phyloP scores from a whole-genome alignment of 177 flowering plant genomes.

The Vitis hybrid region DNA sequence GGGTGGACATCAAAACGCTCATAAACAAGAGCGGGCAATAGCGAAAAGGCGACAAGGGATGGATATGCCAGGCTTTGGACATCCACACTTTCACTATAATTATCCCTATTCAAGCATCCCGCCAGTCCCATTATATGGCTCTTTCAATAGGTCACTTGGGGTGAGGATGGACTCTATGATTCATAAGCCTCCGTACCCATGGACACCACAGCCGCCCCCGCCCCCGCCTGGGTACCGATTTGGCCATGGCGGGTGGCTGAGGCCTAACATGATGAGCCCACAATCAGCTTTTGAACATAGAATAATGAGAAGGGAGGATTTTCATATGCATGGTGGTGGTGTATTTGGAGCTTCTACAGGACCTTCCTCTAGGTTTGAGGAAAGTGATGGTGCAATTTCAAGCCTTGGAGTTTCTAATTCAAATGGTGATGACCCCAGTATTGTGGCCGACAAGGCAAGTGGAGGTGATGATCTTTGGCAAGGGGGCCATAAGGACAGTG shows the following conservation, averaged over 20 bases:
- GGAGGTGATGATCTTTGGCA: constrained; percentile 4
- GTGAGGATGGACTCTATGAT: constrained; percentile 18
- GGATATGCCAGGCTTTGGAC: constrained; percentile 10
- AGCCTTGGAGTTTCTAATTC: too few species aligned
- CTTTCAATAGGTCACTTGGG: constrained; percentile 21
- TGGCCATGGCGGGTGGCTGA: constrained; percentile 8
- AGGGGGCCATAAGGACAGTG: constrained; percentile 2
- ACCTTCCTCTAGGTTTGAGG: constrained; percentile 11
- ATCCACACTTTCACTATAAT: constrained; percentile 1
- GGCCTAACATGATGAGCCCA: neutral
- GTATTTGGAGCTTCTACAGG: neutral
- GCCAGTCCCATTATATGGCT: constrained; percentile 14
- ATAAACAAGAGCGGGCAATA: constrained; percentile 26
- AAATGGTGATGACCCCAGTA: neutral
- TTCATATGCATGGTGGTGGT: neutral
- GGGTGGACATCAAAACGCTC: constrained; percentile 38
- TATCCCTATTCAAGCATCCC: constrained; percentile 20
- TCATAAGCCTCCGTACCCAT: constrained; percentile 21
- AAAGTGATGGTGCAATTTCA: neutral
- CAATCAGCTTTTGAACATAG: constrained; percentile 1
- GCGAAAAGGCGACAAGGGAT: constrained; percentile 28
- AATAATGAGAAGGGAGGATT: neutral
- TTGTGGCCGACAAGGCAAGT: neutral
- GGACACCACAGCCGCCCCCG: neutral
- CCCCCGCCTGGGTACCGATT: neutral